Conservation (phyloP, 2,329 filamentous ascomycete species). For the Botrytis hyacinthi region DNA sequence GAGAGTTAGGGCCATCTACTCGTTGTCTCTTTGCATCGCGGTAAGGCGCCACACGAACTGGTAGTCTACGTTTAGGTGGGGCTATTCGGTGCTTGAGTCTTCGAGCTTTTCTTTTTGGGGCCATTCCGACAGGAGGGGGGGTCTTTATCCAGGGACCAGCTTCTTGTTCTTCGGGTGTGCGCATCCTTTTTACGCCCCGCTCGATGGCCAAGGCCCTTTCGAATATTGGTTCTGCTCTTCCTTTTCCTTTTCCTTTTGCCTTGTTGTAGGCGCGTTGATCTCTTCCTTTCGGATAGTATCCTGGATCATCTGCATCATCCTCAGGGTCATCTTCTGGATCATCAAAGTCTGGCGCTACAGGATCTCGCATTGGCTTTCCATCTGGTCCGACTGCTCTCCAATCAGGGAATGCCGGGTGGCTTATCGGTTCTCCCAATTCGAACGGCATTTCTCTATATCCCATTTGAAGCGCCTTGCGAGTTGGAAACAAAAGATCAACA, state of each 20-base stretch:
- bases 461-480: background rate
- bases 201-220: background rate
- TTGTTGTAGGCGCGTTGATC: background rate
- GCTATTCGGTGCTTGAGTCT: too few species aligned
- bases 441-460: constrained; percentile 4
- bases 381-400: background rate
- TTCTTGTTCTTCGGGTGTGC: background rate
- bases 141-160: background rate
- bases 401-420: background rate
- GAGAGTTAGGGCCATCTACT: background rate
- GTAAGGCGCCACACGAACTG: background rate
- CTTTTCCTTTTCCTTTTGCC: background rate
- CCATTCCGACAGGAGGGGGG: too few species aligned
- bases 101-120: background rate
- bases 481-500: background rate
- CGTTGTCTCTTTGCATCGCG: background rate
- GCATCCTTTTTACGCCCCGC: background rate
- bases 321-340: background rate
- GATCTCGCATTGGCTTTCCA: background rate
- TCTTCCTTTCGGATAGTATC: background rate
- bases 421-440: background rate
- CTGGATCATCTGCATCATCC: too few species aligned
- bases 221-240: background rate
- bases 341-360: background rate
- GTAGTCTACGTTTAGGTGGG: too few species aligned